Evolutionary conservation across 345 rosid genomes (phyloP).

Genomic region (Combretum micranthum): DNA sequence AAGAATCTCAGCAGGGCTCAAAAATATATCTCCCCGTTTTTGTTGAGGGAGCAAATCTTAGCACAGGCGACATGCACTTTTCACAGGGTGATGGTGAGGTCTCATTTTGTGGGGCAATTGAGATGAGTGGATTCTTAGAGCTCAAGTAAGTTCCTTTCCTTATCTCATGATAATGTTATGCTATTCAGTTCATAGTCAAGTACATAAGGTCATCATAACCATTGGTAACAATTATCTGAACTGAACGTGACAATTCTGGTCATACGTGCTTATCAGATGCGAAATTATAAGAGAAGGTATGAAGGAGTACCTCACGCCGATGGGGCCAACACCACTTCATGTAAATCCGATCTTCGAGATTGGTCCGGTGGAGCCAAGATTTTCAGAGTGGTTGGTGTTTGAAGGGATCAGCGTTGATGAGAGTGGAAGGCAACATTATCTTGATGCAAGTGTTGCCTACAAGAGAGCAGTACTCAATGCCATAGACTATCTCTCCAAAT

Average conservation of each 20-base stretch:
- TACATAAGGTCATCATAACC: too few species aligned
- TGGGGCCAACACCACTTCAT: slow-evolving; percentile 88
- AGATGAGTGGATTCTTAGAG: slow-evolving; percentile 87
- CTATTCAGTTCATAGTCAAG: too few species aligned
- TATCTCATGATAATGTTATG: slow-evolving; percentile 4
- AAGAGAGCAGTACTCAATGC: slow-evolving; percentile 90
- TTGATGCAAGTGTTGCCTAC: slow-evolving; percentile 82
- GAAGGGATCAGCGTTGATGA: slow-evolving; percentile 93
- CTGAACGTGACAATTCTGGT: too few species aligned
- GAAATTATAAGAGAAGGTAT: slow-evolving; percentile 79
- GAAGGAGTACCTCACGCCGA: slow-evolving; percentile 91
- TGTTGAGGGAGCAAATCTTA: slow-evolving; percentile 83
- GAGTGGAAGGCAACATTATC: slow-evolving; percentile 72
- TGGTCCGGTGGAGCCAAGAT: slow-evolving; percentile 90
- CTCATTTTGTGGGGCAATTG: slow-evolving; percentile 91
- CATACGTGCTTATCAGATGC: too few species aligned
- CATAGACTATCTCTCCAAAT: slow-evolving; percentile 76
- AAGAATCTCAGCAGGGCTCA: slow-evolving; percentile 85
- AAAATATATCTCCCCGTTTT: slow-evolving; percentile 83
- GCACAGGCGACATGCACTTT: slow-evolving; percentile 94
- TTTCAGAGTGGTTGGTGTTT: slow-evolving; percentile 91
- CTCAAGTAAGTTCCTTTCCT: slow-evolving; percentile 45
- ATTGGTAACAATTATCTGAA: neutral
- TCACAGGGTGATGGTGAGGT: slow-evolving; percentile 97
- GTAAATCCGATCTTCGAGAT: slow-evolving; percentile 91